phyloP scores from a whole-genome alignment of 1,139 yeast genomes.

The Suhomyces choctaworum region DNA sequence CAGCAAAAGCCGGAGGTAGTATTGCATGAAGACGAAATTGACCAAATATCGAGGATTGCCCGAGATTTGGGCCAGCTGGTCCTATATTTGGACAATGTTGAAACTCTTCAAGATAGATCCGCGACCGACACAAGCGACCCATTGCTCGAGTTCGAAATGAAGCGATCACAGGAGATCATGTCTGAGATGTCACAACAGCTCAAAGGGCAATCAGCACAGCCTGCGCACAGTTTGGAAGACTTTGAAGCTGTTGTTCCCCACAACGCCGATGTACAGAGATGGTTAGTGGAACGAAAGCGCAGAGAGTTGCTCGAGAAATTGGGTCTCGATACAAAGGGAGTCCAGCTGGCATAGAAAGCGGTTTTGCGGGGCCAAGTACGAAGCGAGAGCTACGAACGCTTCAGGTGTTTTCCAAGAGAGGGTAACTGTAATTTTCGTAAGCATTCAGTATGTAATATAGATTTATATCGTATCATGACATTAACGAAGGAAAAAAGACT shows the following conservation, averaged over 20 bases:
- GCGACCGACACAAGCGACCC: slow-evolving; percentile 5
- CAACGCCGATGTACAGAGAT: slow-evolving; percentile 42
- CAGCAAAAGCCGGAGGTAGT: background rate
- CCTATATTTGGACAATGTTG: background rate
- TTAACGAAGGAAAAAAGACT: too few species aligned
- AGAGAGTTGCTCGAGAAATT: slow-evolving; percentile 42
- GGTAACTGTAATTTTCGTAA: too few species aligned
- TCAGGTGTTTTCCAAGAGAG: too few species aligned
- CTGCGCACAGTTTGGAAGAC: slow-evolving; percentile 14
- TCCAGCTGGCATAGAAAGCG: too few species aligned
- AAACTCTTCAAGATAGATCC: background rate
- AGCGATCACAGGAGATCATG: slow-evolving; percentile 20
- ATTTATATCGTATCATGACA: too few species aligned
- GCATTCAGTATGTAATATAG: background rate
- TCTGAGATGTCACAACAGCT: slow-evolving; percentile 10
- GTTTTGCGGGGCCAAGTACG: too few species aligned
- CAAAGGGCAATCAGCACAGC: background rate
- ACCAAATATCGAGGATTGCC: slow-evolving; percentile 9
- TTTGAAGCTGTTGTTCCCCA: slow-evolving; percentile 35
- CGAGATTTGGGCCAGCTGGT: slow-evolving; percentile 6
- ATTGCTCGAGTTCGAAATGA: slow-evolving; percentile 25
- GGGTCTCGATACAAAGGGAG: slow-evolving; percentile 13
- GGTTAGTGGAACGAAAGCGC: slow-evolving; percentile 48
- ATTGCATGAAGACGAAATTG: slow-evolving; percentile 11
- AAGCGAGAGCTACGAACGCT: too few species aligned